Percentiles rank a stretch among this genome's conserved stretches.
phyloP scores from a whole-genome alignment of 192 early-diverging fungal genomes.

The Backusella circina region DNA sequence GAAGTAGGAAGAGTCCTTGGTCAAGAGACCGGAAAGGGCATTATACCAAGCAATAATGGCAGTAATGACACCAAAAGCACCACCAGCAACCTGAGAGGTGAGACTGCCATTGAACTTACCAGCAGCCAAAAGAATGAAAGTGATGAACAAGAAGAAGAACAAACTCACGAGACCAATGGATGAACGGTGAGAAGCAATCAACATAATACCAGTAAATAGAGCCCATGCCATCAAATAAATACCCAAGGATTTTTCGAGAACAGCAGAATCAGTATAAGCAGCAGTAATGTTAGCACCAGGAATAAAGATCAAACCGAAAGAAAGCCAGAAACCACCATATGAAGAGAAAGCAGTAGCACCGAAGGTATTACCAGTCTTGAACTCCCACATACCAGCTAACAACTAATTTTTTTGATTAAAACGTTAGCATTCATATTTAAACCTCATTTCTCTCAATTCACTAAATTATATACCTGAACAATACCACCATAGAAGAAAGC shows the following conservation, averaged over 20 bases:
- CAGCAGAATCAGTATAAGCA: slow-evolving; percentile 35
- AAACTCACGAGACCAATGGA: slow-evolving; percentile 57
- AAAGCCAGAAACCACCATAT: slow-evolving; percentile 68
- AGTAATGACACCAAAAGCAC: slow-evolving; percentile 70
- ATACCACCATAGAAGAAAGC: slow-evolving; percentile 77
- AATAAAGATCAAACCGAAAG: slow-evolving; percentile 55
- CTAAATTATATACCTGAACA: slow-evolving; percentile 41
- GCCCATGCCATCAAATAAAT: slow-evolving; percentile 67
- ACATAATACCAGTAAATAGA: slow-evolving; percentile 68
- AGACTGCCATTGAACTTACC: slow-evolving; percentile 50
- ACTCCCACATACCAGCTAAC: slow-evolving; percentile 84
- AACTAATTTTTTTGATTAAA: slow-evolving; percentile 27
- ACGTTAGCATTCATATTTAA: neutral
- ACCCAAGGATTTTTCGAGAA: slow-evolving; percentile 46
- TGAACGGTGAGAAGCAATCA: slow-evolving; percentile 61
- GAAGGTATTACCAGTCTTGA: slow-evolving; percentile 74
- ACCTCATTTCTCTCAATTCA: neutral
- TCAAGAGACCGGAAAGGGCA: slow-evolving; percentile 59
- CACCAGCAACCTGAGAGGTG: slow-evolving; percentile 57
- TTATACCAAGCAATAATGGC: slow-evolving; percentile 76
- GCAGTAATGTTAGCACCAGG: slow-evolving; percentile 51
- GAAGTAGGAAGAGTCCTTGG: slow-evolving; percentile 50
- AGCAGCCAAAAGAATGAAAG: slow-evolving; percentile 66
- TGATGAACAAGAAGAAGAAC: slow-evolving; percentile 66
- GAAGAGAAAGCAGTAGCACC: slow-evolving; percentile 77